A percentile compares a stretch with the other conserved stretches of the same genome.
These are phyloP conservation scores for Colletotrichum tamarilloi DNA, from an alignment of 2,329 filamentous ascomycete genomes.

Conservation along the genomic window DNA sequence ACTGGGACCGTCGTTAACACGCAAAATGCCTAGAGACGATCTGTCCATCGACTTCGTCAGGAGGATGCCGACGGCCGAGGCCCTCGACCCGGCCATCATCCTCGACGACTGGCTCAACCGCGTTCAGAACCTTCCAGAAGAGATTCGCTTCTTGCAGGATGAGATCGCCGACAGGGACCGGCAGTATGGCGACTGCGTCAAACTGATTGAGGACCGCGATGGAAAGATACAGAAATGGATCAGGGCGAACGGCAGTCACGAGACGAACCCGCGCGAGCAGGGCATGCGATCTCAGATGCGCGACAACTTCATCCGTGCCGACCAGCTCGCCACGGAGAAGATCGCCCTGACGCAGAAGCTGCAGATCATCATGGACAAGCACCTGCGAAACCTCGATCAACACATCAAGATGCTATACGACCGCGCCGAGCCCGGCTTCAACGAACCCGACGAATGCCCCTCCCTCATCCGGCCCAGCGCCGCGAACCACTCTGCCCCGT, in stretches of 20 bases:
- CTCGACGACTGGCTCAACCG: conserved; percentile 82
- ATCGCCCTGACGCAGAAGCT: conserved; percentile 75
- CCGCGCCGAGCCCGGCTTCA: conserved; percentile 70
- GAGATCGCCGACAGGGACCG: conserved; percentile 85
- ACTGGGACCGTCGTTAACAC: conserved; percentile 60
- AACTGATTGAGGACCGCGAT: conserved; percentile 78
- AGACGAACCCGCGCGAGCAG: conserved; percentile 81
- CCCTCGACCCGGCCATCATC: conserved; percentile 74
- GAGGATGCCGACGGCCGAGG: conserved; percentile 72
- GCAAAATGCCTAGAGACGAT: conserved; percentile 80
- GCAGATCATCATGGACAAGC: conserved; percentile 69
- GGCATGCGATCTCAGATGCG: conserved; percentile 72
- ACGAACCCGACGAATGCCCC: conserved; percentile 71
- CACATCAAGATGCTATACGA: conserved; percentile 73
- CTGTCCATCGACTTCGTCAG: conserved; percentile 76
- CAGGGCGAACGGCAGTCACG: conserved; percentile 78
- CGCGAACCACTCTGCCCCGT: conserved; percentile 59
- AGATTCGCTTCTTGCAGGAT: conserved; percentile 85
- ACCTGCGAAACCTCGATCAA: conserved; percentile 70
- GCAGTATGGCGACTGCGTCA: conserved; percentile 74
- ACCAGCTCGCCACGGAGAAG: conserved; percentile 81
- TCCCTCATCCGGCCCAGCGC: conserved; percentile 70
- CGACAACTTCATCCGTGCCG: conserved; percentile 75
- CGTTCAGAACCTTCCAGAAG: conserved; percentile 83
- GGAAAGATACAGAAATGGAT: conserved; percentile 84